phyloP scores from a whole-genome alignment of 305 asterid genomes.

The Euphrasia arctica region DNA sequence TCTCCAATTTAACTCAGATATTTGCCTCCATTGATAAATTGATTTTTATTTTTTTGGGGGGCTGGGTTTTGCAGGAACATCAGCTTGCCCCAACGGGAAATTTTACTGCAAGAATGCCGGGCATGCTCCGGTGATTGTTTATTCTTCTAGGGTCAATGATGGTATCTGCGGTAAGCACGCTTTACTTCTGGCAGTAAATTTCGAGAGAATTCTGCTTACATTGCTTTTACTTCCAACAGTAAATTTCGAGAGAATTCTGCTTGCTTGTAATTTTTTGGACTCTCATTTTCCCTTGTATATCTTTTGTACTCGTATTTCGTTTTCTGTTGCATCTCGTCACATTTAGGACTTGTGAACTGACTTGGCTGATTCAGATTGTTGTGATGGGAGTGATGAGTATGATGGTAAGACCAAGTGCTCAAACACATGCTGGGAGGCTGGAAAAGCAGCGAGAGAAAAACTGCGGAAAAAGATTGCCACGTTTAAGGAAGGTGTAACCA shows the following conservation, averaged over 20 bases:
- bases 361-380: constrained; percentile 71
- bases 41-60: constrained; percentile 2
- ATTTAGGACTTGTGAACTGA: constrained; percentile 23
- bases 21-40: constrained; percentile 20
- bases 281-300: not conserved
- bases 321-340: constrained; percentile 12
- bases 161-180: constrained; percentile 80
- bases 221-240: constrained; percentile 4
- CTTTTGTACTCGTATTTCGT: constrained; percentile 13
- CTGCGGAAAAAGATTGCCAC: constrained; percentile 77
- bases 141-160: constrained; percentile 92
- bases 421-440: constrained; percentile 97
- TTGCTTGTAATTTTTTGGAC: not conserved
- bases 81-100: constrained; percentile 90
- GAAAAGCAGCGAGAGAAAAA: constrained; percentile 85
- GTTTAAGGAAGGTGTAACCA: constrained; percentile 64
- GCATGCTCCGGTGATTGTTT: constrained; percentile 59
- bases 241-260: not conserved
- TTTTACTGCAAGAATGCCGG: constrained; percentile 91
- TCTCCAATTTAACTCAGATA: constrained; percentile 1
- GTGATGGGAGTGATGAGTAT: constrained; percentile 98
- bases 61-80: constrained; percentile 71
- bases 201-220: not conserved
- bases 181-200: not conserved
- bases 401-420: constrained; percentile 73